These are phyloP conservation scores for Xanthoconium stramineum DNA, from an alignment of 768 basidiomycete genomes.

Conservation along the genomic window DNA sequence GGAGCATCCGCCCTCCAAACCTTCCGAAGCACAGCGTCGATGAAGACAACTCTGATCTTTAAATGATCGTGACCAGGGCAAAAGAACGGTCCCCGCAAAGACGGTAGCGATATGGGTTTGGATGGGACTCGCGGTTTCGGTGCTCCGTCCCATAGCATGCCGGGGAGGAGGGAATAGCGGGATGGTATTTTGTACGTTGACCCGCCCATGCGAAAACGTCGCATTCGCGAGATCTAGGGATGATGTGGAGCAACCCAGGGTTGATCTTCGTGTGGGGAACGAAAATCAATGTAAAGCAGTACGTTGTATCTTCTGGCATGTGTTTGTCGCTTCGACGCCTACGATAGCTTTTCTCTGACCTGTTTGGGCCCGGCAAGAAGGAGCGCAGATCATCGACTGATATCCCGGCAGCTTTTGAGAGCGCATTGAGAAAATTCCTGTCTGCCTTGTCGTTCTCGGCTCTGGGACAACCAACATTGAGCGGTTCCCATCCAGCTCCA, in stretches of 20 bases:
- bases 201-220: slow-evolving; percentile 8
- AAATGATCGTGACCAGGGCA: slow-evolving; percentile 2
- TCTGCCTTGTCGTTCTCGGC: slow-evolving; percentile 10
- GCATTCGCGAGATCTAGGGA: slow-evolving; percentile 1
- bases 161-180: slow-evolving; percentile 7
- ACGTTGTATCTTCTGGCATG: not conserved
- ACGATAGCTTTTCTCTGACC: slow-evolving; percentile 6
- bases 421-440: not conserved
- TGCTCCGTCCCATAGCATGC: not conserved
- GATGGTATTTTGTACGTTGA: not conserved
- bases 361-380: slow-evolving; percentile 3
- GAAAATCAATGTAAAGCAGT: slow-evolving; percentile 2
- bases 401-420: slow-evolving; percentile 7
- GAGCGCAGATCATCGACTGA: not conserved
- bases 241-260: not conserved
- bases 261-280: not conserved
- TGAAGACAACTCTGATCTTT: slow-evolving; percentile 1
- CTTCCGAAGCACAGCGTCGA: not conserved
- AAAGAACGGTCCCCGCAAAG: slow-evolving; percentile 1
- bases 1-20: not conserved
- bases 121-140: not conserved
- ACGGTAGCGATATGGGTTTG: not conserved
- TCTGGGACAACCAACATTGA: not conserved
- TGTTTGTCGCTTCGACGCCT: not conserved
- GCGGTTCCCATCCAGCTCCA: slow-evolving; percentile 4